These are phyloP conservation scores for Albifimbria verrucaria DNA, from an alignment of 2,329 filamentous ascomycete species.

Conservation along the genomic window DNA sequence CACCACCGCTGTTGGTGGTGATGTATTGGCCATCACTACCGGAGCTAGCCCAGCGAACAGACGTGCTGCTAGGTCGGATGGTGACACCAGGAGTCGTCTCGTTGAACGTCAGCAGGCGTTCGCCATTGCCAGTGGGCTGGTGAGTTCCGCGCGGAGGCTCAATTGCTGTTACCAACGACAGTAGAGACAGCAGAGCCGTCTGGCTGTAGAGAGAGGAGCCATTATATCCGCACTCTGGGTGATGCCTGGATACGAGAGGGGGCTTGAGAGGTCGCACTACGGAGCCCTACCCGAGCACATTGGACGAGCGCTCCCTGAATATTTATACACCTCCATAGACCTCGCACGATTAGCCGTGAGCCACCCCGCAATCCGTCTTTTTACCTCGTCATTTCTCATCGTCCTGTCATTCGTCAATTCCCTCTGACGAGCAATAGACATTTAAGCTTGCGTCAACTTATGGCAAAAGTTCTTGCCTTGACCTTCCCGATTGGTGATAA, in stretches of 20 bases:
- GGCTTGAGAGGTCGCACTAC: background rate
- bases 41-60: constrained; percentile 55
- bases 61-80: constrained; percentile 43
- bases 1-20: constrained; percentile 44
- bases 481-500: background rate
- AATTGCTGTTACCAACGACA: constrained; percentile 28
- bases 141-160: constrained; percentile 51
- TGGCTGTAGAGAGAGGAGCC: background rate
- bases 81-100: constrained; percentile 48
- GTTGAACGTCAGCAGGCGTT: constrained; percentile 57
- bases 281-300: background rate
- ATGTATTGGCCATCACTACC: constrained; percentile 62
- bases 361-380: background rate
- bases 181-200: constrained; percentile 16
- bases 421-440: background rate
- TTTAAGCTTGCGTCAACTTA: background rate
- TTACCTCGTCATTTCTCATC: background rate
- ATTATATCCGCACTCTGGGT: background rate
- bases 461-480: background rate
- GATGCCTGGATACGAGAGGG: background rate
- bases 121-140: constrained; percentile 53
- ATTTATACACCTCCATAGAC: background rate
- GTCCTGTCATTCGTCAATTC: background rate
- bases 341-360: background rate
- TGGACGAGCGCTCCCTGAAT: background rate